Evolutionary conservation across 306 rosid species (phyloP).

Genomic region (Inga leiocalycina): DNA sequence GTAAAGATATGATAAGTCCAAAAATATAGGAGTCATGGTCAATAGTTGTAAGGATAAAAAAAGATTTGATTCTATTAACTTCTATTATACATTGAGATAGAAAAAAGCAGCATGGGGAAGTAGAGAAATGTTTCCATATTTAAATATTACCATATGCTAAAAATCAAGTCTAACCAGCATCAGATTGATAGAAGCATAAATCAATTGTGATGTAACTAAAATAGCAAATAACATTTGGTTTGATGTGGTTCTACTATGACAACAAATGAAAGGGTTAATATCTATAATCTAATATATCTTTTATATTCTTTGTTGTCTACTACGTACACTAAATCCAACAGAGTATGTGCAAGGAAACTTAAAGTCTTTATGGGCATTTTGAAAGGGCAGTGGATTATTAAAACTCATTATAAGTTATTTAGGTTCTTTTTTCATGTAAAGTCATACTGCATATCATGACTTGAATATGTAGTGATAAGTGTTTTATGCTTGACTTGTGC

Average conservation of each 20-base stretch:
- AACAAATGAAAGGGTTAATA: constrained; percentile 70
- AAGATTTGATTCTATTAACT: too few species aligned
- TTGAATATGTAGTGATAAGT: not conserved
- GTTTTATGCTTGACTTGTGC: not conserved
- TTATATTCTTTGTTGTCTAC: not conserved
- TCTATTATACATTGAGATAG: too few species aligned
- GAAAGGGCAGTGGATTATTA: constrained; percentile 84
- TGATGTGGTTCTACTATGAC: constrained; percentile 91
- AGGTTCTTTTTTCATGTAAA: not conserved
- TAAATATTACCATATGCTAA: too few species aligned
- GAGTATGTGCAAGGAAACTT: constrained; percentile 82
- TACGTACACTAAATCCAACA: constrained; percentile 52
- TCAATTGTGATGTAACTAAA: too few species aligned
- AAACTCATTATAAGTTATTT: constrained; percentile 68
- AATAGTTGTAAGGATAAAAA: too few species aligned
- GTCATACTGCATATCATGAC: not conserved
- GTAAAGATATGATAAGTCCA: too few species aligned
- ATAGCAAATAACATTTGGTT: constrained; percentile 34
- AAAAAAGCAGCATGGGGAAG: too few species aligned
- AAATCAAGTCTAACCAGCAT: too few species aligned
- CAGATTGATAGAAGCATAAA: too few species aligned
- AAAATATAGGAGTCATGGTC: too few species aligned
- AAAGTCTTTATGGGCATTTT: constrained; percentile 84
- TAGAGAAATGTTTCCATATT: too few species aligned
- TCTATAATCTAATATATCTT: not conserved